A percentile compares a stretch with the other conserved stretches of the same genome.
Evolutionary conservation across 1,284 basidiomycete genomes (phyloP).

Genomic region (Chalciporus sp.): DNA sequence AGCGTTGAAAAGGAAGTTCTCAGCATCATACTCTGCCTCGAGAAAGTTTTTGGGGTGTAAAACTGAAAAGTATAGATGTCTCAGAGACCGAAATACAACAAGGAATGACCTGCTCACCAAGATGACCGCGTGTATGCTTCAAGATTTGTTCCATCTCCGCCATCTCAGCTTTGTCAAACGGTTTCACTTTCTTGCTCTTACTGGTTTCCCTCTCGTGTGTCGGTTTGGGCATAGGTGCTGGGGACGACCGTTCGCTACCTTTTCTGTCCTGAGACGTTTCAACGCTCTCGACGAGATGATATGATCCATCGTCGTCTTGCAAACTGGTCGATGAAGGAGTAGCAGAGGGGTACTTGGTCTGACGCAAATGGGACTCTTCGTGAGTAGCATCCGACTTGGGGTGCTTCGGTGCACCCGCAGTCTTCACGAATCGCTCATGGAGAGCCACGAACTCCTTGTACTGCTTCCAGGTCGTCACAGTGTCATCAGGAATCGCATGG

Average conservation of each 20-base stretch:
- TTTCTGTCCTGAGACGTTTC: conserved; percentile 25
- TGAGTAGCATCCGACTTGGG: not conserved
- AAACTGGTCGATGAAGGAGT: conserved; percentile 57
- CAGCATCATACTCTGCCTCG: conserved; percentile 82
- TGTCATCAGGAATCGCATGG: conserved; percentile 88
- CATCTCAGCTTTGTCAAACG: conserved; percentile 80
- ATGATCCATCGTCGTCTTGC: conserved; percentile 48
- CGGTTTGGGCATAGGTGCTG: conserved; percentile 11
- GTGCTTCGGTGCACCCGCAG: conserved; percentile 42
- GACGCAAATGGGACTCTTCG: conserved; percentile 23
- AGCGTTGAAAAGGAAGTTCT: conserved; percentile 91
- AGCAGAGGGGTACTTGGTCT: conserved; percentile 49
- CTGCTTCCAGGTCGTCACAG: conserved; percentile 91
- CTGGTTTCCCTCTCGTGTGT: conserved; percentile 27
- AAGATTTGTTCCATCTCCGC: conserved; percentile 88
- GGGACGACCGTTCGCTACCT: conserved; percentile 21
- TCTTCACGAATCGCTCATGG: conserved; percentile 75
- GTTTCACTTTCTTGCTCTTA: conserved; percentile 46
- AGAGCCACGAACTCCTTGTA: conserved; percentile 85
- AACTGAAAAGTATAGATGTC: conserved; percentile 46
- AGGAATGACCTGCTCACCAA: conserved; percentile 59
- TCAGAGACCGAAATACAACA: not conserved
- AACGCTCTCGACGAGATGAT: conserved; percentile 19
- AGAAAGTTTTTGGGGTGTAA: conserved; percentile 82
- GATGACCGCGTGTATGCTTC: conserved; percentile 76